A percentile compares a stretch with the other conserved stretches of the same genome.
Conservation (phyloP, 2,329 filamentous ascomycete species). For the Colletotrichum sp. region DNA sequence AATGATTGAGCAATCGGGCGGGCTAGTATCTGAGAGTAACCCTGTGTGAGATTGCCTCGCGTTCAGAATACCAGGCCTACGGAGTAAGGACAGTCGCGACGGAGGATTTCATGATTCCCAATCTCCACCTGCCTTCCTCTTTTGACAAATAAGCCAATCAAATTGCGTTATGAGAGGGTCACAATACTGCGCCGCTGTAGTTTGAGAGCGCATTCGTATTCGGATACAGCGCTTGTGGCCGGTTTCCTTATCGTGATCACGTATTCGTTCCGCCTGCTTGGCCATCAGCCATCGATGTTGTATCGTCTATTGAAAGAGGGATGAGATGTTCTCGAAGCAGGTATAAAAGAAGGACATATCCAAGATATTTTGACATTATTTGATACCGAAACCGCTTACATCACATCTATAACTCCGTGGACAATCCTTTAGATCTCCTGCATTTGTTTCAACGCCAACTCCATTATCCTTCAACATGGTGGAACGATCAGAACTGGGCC, state of each 20-base stretch:
- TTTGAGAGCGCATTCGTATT: conserved; percentile 10
- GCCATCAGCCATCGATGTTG: neutral
- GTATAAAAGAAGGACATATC: neutral
- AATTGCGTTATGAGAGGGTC: too few species aligned
- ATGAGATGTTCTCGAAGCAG: neutral
- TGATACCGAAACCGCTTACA: neutral
- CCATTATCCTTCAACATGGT: neutral
- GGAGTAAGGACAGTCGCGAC: neutral
- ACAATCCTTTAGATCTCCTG: neutral
- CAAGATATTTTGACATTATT: neutral
- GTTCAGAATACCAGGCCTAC: neutral
- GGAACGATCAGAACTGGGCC: neutral
- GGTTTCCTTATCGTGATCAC: neutral
- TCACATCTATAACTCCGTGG: neutral
- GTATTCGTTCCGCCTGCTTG: neutral
- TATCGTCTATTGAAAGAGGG: neutral
- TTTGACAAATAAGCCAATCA: neutral
- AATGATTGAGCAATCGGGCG: neutral
- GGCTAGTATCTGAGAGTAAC: neutral
- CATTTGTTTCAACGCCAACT: neutral
- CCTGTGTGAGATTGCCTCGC: neutral
- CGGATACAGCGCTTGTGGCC: neutral
- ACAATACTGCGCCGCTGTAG: neutral
- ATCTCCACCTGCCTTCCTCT: neutral
- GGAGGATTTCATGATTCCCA: neutral